Evolutionary conservation across 2,329 filamentous ascomycete genomes (phyloP).

Genomic region (Westerdykella sp.): DNA sequence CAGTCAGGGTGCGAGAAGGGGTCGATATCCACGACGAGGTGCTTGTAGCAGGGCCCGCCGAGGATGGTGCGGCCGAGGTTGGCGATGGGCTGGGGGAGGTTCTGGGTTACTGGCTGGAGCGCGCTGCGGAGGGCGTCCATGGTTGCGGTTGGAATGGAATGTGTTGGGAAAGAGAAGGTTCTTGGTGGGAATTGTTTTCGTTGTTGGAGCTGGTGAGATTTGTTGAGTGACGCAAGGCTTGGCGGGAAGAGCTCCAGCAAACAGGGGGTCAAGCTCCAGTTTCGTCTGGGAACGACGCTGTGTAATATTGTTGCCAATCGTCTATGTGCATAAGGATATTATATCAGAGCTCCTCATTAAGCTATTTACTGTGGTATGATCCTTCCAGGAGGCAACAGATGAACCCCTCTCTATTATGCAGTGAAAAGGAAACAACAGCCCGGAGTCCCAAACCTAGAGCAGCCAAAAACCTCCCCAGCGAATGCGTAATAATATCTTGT

Average conservation of each 20-base stretch:
- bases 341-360: too few species aligned
- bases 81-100: constrained; percentile 37
- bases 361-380: too few species aligned
- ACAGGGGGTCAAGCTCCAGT: too few species aligned
- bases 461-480: too few species aligned
- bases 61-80: constrained; percentile 52
- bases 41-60: constrained; percentile 76
- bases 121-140: constrained; percentile 43
- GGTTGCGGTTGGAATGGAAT: constrained; percentile 7
- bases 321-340: too few species aligned
- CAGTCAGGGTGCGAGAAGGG: constrained; percentile 65
- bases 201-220: neutral
- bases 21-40: constrained; percentile 79
- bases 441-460: too few species aligned
- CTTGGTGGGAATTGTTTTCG: neutral
- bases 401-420: too few species aligned
- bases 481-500: too few species aligned
- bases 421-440: too few species aligned
- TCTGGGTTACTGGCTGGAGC: constrained; percentile 42
- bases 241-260: neutral
- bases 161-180: neutral
- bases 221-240: neutral
- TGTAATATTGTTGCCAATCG: too few species aligned
- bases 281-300: too few species aligned
- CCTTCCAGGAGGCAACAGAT: too few species aligned